These are phyloP conservation scores for Penicillium crystallinum DNA, from an alignment of 495 filamentous ascomycete genomes.

Conservation along the genomic window DNA sequence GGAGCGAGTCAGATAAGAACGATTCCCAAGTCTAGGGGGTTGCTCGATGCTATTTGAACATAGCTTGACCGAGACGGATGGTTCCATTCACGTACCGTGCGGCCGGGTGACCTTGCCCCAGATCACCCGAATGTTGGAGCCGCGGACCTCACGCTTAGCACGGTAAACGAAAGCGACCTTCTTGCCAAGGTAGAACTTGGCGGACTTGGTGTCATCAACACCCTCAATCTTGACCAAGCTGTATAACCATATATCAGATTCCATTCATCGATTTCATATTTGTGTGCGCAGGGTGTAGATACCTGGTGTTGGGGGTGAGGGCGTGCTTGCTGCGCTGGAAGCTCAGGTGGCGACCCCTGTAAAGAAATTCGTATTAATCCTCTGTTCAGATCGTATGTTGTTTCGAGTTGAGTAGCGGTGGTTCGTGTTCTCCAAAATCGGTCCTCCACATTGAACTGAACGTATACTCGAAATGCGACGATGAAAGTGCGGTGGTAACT, in stretches of 20 bases:
- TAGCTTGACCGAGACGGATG: background rate
- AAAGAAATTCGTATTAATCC: constrained; percentile 33
- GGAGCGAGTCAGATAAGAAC: constrained; percentile 12
- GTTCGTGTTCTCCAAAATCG: constrained; percentile 4
- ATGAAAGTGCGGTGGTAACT: constrained; percentile 41
- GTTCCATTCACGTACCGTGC: constrained; percentile 62
- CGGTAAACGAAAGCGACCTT: constrained; percentile 96
- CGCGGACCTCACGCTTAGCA: constrained; percentile 82
- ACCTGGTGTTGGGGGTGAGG: constrained; percentile 75
- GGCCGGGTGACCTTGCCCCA: constrained; percentile 97
- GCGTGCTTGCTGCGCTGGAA: constrained; percentile 86
- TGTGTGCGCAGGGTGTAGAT: constrained; percentile 18
- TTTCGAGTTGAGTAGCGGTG: background rate
- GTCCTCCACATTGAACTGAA: constrained; percentile 12
- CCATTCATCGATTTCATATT: constrained; percentile 12
- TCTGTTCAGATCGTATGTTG: constrained; percentile 17
- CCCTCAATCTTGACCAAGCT: constrained; percentile 95
- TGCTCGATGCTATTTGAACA: background rate
- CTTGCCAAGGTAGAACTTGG: constrained; percentile 92
- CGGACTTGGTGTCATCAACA: constrained; percentile 79
- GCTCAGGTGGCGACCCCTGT: constrained; percentile 85
- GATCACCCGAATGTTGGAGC: constrained; percentile 96
- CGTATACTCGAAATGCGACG: constrained; percentile 19
- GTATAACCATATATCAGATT: constrained; percentile 26
- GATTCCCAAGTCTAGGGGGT: background rate